Conservation (phyloP, 225 moss, liverwort and hornwort species). For the Antitrichia curtipendula region DNA sequence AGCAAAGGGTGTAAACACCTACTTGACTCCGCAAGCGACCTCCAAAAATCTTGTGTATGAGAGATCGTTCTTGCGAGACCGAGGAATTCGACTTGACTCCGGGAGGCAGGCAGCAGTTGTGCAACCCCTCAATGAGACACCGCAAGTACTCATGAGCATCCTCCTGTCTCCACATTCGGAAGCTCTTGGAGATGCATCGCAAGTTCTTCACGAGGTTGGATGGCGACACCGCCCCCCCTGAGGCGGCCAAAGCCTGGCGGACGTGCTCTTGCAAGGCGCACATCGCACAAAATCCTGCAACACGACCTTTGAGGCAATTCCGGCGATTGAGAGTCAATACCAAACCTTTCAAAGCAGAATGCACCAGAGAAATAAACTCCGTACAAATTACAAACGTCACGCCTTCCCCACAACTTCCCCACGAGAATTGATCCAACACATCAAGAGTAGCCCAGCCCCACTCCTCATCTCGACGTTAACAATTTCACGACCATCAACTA, state of each 20-base stretch:
- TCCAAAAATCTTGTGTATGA: conserved; percentile 91
- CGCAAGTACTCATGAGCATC: conserved; percentile 99
- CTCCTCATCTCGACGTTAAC: neutral
- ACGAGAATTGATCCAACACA: neutral
- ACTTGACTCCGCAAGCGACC: conserved; percentile 93
- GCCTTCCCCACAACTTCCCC: neutral
- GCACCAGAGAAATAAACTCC: neutral
- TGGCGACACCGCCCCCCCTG: conserved; percentile 74
- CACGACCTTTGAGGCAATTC: conserved; percentile 49
- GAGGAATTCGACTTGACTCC: conserved; percentile 58
- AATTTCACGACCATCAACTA: neutral
- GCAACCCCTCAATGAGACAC: conserved; percentile 75
- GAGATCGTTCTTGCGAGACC: conserved; percentile 64
- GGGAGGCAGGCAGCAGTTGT: conserved; percentile 77
- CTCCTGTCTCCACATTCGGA: conserved; percentile 89
- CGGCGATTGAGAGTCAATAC: conserved; percentile 8
- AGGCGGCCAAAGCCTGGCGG: conserved; percentile 57
- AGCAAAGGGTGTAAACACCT: neutral
- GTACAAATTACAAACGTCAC: neutral
- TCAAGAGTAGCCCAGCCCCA: neutral
- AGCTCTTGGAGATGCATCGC: conserved; percentile 84
- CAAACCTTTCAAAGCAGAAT: neutral
- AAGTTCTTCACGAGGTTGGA: conserved; percentile 81
- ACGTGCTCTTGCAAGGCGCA: conserved; percentile 97
- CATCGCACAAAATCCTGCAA: conserved; percentile 89